Evolutionary conservation across 148 eudicot species (phyloP).

Genomic region (Selenicereus undatus): DNA sequence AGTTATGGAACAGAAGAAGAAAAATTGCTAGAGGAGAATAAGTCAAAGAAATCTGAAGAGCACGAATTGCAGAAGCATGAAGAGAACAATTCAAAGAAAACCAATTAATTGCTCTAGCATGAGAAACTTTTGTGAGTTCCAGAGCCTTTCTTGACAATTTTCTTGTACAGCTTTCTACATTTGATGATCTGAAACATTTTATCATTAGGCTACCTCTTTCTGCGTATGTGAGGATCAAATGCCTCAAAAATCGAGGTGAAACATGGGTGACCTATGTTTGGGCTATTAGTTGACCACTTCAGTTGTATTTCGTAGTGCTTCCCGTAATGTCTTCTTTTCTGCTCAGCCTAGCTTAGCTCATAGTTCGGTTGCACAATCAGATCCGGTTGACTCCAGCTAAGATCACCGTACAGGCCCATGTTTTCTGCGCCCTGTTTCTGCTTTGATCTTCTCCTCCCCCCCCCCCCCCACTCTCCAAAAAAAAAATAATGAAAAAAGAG

Average conservation of each 20-base stretch:
- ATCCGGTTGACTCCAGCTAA: neutral
- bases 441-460: neutral
- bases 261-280: neutral
- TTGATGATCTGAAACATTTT: neutral
- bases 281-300: neutral
- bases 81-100: slow-evolving; percentile 30
- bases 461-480: neutral
- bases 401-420: no score
- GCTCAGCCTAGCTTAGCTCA: neutral
- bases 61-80: slow-evolving; percentile 37
- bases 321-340: neutral
- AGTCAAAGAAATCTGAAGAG: slow-evolving; percentile 22
- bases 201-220: neutral
- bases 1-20: slow-evolving; percentile 55
- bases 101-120: slow-evolving; percentile 15
- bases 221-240: no score
- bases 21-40: slow-evolving; percentile 34
- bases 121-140: slow-evolving; percentile 11
- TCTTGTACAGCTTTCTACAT: slow-evolving; percentile 10
- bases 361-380: neutral
- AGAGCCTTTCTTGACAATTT: neutral
- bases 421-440: no score
- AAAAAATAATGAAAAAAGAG: no score
- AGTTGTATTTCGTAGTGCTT: neutral
- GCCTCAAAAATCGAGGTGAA: neutral